Percentiles rank a stretch among this genome's conserved stretches.
phyloP scores from a whole-genome alignment of 1,139 yeast species.

The Candida albicans region DNA sequence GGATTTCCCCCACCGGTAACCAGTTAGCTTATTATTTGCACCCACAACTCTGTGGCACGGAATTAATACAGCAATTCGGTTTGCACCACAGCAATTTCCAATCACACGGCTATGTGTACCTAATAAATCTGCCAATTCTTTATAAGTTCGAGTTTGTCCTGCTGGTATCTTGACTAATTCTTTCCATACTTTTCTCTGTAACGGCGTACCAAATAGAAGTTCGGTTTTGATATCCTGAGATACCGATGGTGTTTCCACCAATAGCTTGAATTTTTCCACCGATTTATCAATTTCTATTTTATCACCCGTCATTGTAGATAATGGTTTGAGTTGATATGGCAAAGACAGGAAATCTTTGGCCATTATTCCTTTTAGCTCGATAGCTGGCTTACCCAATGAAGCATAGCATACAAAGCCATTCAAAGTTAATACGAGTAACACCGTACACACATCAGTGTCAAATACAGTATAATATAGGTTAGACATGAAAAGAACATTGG shows the following conservation, averaged over 20 bases:
- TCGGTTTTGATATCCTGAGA: slow-evolving; percentile 11
- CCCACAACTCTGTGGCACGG: slow-evolving; percentile 29
- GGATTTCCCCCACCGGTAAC: slow-evolving; percentile 24
- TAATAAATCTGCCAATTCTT: slow-evolving; percentile 18
- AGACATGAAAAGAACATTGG: slow-evolving; percentile 1
- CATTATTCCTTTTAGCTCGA: slow-evolving; percentile 12
- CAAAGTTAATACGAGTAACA: slow-evolving; percentile 20
- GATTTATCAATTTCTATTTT: slow-evolving; percentile 14
- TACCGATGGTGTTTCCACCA: slow-evolving; percentile 17
- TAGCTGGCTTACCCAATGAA: slow-evolving; percentile 19
- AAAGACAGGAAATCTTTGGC: slow-evolving; percentile 18
- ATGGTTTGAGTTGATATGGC: slow-evolving; percentile 12
- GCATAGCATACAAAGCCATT: slow-evolving; percentile 23
- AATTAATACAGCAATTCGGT: slow-evolving; percentile 22
- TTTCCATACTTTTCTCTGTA: slow-evolving; percentile 26
- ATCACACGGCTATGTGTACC: slow-evolving; percentile 22
- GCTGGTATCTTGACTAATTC: slow-evolving; percentile 16
- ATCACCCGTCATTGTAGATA: slow-evolving; percentile 10
- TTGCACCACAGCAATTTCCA: slow-evolving; percentile 27
- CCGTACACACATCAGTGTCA: slow-evolving; percentile 7
- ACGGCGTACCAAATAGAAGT: slow-evolving; percentile 24
- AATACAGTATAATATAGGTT: slow-evolving; percentile 14
- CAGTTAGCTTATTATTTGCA: slow-evolving; percentile 19
- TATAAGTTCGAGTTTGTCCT: slow-evolving; percentile 19
- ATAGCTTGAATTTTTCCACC: slow-evolving; percentile 13